These are phyloP conservation scores for Arabis hirsuta DNA, from an alignment of 345 rosid species.

Conservation along the genomic window DNA sequence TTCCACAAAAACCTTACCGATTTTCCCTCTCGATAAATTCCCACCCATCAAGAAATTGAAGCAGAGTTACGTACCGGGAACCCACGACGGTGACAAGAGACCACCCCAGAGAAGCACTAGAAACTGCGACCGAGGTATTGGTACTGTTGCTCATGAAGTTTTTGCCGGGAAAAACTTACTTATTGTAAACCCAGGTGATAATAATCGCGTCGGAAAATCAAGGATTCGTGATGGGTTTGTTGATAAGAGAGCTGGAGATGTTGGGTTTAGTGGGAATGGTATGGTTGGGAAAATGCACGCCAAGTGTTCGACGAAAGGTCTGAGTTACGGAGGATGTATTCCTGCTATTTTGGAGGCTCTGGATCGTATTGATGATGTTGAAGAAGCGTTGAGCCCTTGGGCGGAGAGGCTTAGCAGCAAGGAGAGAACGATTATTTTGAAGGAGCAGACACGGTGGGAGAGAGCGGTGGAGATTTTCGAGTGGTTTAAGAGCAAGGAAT, in stretches of 20 bases:
- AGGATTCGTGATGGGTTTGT: conserved; percentile 26
- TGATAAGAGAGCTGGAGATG: conserved; percentile 36
- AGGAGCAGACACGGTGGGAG: conserved; percentile 83
- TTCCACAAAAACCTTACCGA: conserved; percentile 53
- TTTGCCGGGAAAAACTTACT: conserved; percentile 38
- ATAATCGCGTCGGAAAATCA: conserved; percentile 19
- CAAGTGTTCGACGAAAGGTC: conserved; percentile 85
- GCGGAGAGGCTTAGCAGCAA: conserved; percentile 69
- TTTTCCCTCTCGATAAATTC: conserved; percentile 48
- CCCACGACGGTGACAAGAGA: conserved; percentile 39
- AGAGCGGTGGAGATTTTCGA: conserved; percentile 86
- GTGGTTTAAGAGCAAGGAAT: conserved; percentile 75
- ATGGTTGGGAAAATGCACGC: conserved; percentile 49
- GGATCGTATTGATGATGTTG: conserved; percentile 62
- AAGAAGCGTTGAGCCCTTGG: conserved; percentile 80
- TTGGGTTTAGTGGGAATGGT: not conserved
- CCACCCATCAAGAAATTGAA: conserved; percentile 43
- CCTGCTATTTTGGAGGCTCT: conserved; percentile 74
- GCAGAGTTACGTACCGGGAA: conserved; percentile 44
- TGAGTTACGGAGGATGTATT: conserved; percentile 66
- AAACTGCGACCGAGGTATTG: conserved; percentile 36
- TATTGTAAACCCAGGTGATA: conserved; percentile 47
- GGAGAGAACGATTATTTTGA: conserved; percentile 84
- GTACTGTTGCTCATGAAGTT: conserved; percentile 40
- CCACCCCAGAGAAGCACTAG: conserved; percentile 30